Evolutionary conservation across 2,329 filamentous ascomycete genomes (phyloP).

Genomic region (Alternaria burnsii): DNA sequence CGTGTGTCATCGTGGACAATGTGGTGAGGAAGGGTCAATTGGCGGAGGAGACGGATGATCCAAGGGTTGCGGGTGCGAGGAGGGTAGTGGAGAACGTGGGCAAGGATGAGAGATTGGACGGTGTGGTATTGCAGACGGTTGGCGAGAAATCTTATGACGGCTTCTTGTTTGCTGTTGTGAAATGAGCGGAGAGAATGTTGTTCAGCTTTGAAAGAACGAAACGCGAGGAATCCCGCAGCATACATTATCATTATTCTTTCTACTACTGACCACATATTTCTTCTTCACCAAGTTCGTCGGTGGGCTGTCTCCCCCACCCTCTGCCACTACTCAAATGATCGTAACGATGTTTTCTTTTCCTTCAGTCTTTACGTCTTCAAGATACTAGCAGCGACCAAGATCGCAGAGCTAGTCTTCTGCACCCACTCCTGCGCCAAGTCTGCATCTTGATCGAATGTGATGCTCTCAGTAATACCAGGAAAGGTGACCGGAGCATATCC

Average conservation of each 20-base stretch:
- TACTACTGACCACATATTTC: neutral
- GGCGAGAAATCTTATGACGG: conserved; percentile 60
- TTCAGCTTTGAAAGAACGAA: neutral
- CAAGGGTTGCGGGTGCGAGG: conserved; percentile 45
- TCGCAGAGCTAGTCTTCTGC: conserved; percentile 44
- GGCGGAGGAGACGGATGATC: conserved; percentile 39
- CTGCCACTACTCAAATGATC: neutral
- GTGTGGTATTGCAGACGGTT: conserved; percentile 57
- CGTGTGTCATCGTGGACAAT: conserved; percentile 61
- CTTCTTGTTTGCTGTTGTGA: conserved; percentile 54
- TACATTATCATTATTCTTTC: conserved; percentile 10
- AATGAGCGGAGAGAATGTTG: conserved; percentile 18
- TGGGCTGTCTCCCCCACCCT: neutral
- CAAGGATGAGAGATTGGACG: conserved; percentile 54
- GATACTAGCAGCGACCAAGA: conserved; percentile 45
- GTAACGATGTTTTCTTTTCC: neutral
- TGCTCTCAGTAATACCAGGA: conserved; percentile 50
- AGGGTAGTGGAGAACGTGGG: conserved; percentile 55
- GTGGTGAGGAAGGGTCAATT: conserved; percentile 56
- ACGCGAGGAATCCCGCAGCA: neutral
- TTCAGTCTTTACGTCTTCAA: conserved; percentile 36
- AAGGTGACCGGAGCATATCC: conserved; percentile 52
- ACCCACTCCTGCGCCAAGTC: conserved; percentile 47
- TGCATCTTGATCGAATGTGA: conserved; percentile 44
- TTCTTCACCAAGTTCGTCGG: neutral